A percentile compares a stretch with the other conserved stretches of the same genome.
phyloP scores from a whole-genome alignment of 1,284 basidiomycete species.

The Pyrrhoderma lamaoense region DNA sequence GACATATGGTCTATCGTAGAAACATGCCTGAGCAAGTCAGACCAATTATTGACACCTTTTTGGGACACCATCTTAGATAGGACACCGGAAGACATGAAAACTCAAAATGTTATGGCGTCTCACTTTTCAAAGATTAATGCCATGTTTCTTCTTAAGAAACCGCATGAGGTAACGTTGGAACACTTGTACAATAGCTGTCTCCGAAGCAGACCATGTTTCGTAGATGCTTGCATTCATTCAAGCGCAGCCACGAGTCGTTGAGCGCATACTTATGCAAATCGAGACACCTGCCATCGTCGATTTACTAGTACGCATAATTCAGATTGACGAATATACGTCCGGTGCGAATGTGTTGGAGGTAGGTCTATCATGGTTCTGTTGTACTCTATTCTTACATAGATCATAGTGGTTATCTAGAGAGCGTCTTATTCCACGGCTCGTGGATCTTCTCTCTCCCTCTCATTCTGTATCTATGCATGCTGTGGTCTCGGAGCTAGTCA shows the following conservation, averaged over 20 bases:
- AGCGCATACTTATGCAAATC: conserved; percentile 80
- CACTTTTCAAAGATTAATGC: conserved; percentile 88
- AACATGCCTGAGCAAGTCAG: conserved; percentile 70
- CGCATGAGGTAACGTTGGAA: conserved; percentile 64
- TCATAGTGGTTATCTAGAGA: conserved; percentile 82
- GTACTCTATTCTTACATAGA: conserved; percentile 29
- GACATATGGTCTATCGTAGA: conserved; percentile 95
- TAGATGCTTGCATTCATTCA: conserved; percentile 93
- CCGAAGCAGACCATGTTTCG: conserved; percentile 24
- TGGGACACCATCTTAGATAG: conserved; percentile 90
- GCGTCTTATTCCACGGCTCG: conserved; percentile 75
- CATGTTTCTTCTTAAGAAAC: conserved; percentile 81
- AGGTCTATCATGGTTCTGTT: conserved; percentile 34
- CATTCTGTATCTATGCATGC: conserved; percentile 77
- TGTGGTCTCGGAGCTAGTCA: conserved; percentile 88
- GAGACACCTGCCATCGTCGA: conserved; percentile 91
- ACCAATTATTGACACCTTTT: conserved; percentile 73
- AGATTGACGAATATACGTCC: conserved; percentile 83
- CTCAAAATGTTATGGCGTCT: conserved; percentile 66
- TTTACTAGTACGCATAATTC: conserved; percentile 86
- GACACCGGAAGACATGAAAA: conserved; percentile 72
- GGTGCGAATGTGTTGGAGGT: conserved; percentile 83
- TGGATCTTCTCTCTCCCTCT: conserved; percentile 78
- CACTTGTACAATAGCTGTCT: conserved; percentile 21
- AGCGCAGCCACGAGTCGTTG: conserved; percentile 75